Evolutionary conservation across 768 basidiomycete species (phyloP), one percentile per base, ranked within the genome.

Genomic region (Epithele typhae): DNA sequence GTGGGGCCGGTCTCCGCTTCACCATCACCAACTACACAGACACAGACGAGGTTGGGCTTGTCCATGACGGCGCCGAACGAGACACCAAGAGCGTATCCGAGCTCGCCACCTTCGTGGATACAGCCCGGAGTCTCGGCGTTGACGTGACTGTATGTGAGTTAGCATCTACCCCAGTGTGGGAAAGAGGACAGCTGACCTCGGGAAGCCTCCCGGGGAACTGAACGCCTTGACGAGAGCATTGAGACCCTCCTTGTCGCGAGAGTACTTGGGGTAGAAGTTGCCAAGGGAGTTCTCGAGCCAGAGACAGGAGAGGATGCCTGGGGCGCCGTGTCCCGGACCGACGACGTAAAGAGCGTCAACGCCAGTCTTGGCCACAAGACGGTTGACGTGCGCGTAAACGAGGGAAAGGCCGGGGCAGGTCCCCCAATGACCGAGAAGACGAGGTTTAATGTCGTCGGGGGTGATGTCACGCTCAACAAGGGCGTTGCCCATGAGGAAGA

Each of bases 1-100:
- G 87, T 88, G 0, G 86, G 86, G 4, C 87, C 87, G 3, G 83
- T 83, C 64, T 89, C 87, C 4, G 84, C 82, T 66, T 94, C 92
- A 23, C 91, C 92, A 51, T 93, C 91, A 19, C 92, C 92, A n/a
- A 95, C 69, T 25, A 94, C 74, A 50, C 86, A 89, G 39, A 82
- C 75, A 17, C 85, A 80, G 56, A 94, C 77, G 15, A 92, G 79
- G 59, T 93, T 75, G 7, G 91, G 92, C 53, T 89, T 84, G 63
- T 96, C 92, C 87, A 95, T 92, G 55, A 89, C 81, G 21, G 87
- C 83, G 27, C 92, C 92, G 59, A 89, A 94, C 1, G 89, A 76
- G 8, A 91, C 91, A 34, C 82, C 76, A 30, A 93, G 79, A 3
- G 90, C 90, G 54, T 94, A 95, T 7, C 92, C 92, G 12, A 94